Conservation (phyloP, 305 asterid genomes). For the Plantago rigida region DNA sequence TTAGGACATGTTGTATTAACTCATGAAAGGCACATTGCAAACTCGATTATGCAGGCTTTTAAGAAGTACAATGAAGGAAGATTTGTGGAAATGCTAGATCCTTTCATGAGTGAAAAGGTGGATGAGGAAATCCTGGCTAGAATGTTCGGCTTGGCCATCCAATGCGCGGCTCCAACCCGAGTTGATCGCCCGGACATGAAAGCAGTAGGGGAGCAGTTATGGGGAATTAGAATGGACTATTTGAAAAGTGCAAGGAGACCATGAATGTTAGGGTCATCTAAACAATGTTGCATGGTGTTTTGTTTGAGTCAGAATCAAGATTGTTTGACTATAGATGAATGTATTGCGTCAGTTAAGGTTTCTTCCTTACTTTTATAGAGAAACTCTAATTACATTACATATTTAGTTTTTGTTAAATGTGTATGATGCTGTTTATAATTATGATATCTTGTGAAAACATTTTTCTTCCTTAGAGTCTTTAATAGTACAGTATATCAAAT, state of each 20-base stretch:
- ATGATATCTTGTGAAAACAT: too few relatives aligned
- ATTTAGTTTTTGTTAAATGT: too few relatives aligned
- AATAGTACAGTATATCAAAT: too few relatives aligned
- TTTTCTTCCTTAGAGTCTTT: too few relatives aligned
- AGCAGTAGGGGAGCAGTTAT: slow-evolving; percentile 65
- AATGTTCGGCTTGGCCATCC: slow-evolving; percentile 73
- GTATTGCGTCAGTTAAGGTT: not conserved
- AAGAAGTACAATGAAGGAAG: slow-evolving; percentile 51
- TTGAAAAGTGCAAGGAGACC: slow-evolving; percentile 44
- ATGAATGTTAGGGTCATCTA: slow-evolving; percentile 6
- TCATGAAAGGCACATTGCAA: not conserved
- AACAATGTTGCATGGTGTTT: slow-evolving; percentile 8
- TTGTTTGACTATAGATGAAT: not conserved
- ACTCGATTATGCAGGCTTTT: slow-evolving; percentile 50
- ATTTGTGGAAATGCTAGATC: slow-evolving; percentile 59
- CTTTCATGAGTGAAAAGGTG: slow-evolving; percentile 46
- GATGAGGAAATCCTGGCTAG: slow-evolving; percentile 47
- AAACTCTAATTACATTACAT: not conserved
- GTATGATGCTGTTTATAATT: not conserved
- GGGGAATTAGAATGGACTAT: slow-evolving; percentile 86
- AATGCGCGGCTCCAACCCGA: slow-evolving; percentile 86
- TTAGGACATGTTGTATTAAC: not conserved
- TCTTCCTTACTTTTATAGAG: not conserved
- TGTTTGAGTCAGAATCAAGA: slow-evolving; percentile 9
- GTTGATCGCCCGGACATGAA: slow-evolving; percentile 92